Evolutionary conservation across 108 stramenopile genomes (phyloP).

Genomic region (Cyclotella atomus): DNA sequence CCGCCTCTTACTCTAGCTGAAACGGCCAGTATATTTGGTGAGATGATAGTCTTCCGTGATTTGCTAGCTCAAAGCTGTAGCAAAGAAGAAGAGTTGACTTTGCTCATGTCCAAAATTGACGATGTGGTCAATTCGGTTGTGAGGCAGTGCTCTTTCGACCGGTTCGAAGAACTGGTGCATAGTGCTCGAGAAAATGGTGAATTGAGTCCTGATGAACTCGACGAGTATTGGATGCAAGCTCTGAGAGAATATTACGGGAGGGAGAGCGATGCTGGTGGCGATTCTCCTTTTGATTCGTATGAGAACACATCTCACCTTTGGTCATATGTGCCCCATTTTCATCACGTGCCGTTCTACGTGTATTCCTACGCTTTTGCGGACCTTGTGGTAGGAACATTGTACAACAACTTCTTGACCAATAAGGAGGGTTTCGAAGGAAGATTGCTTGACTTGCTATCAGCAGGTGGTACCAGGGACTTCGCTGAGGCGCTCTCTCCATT

Average conservation of each 20-base stretch:
- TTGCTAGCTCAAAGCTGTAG: conserved; percentile 33
- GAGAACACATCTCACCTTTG: conserved; percentile 47
- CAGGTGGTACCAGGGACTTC: conserved; percentile 55
- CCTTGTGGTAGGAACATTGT: conserved; percentile 51
- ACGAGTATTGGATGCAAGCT: conserved; percentile 49
- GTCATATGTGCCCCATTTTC: conserved; percentile 54
- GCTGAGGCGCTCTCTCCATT: conserved; percentile 46
- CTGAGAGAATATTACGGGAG: conserved; percentile 53
- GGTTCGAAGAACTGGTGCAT: conserved; percentile 55
- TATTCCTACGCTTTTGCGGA: conserved; percentile 58
- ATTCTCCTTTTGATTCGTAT: conserved; percentile 54
- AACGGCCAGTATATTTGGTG: conserved; percentile 55
- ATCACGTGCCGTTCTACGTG: conserved; percentile 58
- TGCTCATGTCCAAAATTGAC: conserved; percentile 56
- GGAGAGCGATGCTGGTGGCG: conserved; percentile 37
- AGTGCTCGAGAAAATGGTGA: conserved; percentile 51
- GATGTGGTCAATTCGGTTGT: conserved; percentile 54
- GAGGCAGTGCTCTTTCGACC: conserved; percentile 57
- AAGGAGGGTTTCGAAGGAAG: conserved; percentile 56
- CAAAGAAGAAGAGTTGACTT: conserved; percentile 43
- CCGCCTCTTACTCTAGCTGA: conserved; percentile 57
- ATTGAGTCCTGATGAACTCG: conserved; percentile 45
- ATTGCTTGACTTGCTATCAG: conserved; percentile 40
- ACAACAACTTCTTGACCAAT: conserved; percentile 48
- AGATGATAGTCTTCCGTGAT: conserved; percentile 60